A percentile compares a stretch with the other conserved stretches of the same genome.
Conservation (phyloP, 805 yeast species). For the Ogataea wickerhamii region DNA sequence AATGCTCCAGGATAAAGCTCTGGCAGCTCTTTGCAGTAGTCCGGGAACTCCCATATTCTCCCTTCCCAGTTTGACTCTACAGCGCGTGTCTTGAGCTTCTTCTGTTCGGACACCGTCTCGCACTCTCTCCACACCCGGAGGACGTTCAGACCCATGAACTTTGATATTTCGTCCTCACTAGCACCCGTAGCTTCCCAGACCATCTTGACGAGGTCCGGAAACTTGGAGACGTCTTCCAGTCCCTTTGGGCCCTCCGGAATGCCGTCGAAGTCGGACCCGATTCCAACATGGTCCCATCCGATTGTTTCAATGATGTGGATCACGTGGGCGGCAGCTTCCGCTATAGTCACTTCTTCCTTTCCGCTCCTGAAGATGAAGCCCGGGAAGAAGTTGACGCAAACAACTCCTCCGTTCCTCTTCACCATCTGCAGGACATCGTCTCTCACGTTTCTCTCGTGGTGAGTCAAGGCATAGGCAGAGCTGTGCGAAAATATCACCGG, state of each 20-base stretch:
- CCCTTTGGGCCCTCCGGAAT: conserved; percentile 46
- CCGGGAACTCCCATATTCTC: conserved; percentile 38
- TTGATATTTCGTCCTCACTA: conserved; percentile 39
- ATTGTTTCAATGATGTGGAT: conserved; percentile 39
- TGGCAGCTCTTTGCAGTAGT: conserved; percentile 31
- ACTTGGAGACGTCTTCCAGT: conserved; percentile 52
- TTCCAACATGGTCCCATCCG: conserved; percentile 52
- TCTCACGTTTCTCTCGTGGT: conserved; percentile 46
- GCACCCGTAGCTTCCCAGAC: conserved; percentile 33
- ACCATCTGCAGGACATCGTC: conserved; percentile 42
- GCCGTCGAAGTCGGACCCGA: conserved; percentile 55
- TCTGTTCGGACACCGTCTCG: conserved; percentile 30
- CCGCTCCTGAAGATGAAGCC: conserved; percentile 30
- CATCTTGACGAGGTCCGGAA: conserved; percentile 46
- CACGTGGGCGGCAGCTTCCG: conserved; percentile 46
- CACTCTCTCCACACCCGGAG: conserved; percentile 44
- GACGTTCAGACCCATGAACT: conserved; percentile 43
- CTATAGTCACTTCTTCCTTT: conserved; percentile 35
- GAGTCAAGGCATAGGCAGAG: conserved; percentile 38
- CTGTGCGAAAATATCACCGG: conserved; percentile 52
- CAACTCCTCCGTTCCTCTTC: conserved; percentile 44
- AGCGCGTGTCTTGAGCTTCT: conserved; percentile 26
- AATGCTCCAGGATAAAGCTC: conserved; percentile 35
- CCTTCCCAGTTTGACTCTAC: conserved; percentile 40
- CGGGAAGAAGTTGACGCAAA: conserved; percentile 46